phyloP scores from a whole-genome alignment of 2,329 filamentous ascomycete species.

The Sphaerulina musiva region DNA sequence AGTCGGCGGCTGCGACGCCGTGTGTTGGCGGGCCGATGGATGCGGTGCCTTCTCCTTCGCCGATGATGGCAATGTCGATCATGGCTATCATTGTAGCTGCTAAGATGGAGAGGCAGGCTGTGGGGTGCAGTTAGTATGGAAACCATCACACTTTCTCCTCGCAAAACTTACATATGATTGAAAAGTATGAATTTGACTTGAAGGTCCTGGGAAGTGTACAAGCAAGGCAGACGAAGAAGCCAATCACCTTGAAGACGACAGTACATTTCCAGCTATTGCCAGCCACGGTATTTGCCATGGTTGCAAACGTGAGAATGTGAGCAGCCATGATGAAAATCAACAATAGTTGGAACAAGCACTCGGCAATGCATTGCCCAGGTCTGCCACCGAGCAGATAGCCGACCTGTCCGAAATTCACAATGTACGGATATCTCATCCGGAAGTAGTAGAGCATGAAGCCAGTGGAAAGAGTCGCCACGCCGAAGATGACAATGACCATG shows the following conservation, averaged over 20 bases:
- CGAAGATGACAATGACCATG: slow-evolving; percentile 49
- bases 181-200: slow-evolving; percentile 56
- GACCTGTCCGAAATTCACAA: slow-evolving; percentile 63
- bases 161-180: slow-evolving; percentile 47
- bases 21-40: slow-evolving; percentile 38
- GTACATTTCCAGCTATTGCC: slow-evolving; percentile 54
- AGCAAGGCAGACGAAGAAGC: slow-evolving; percentile 52
- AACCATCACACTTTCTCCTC: slow-evolving; percentile 1
- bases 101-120: slow-evolving; percentile 58
- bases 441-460: slow-evolving; percentile 56
- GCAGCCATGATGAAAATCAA: slow-evolving; percentile 51
- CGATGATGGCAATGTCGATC: slow-evolving; percentile 40
- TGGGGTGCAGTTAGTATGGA: background rate
- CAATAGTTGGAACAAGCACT: slow-evolving; percentile 26
- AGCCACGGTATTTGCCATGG: slow-evolving; percentile 61
- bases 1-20: slow-evolving; percentile 33
- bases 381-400: slow-evolving; percentile 56
- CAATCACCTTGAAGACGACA: slow-evolving; percentile 53
- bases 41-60: slow-evolving; percentile 36
- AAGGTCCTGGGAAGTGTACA: slow-evolving; percentile 57
- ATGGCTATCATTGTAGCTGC: slow-evolving; percentile 53
- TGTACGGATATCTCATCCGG: slow-evolving; percentile 50
- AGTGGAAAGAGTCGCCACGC: slow-evolving; percentile 54
- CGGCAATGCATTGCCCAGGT: slow-evolving; percentile 57
- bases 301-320: slow-evolving; percentile 64